These are phyloP conservation scores for Trebouxia gelatinosa DNA, from an alignment of 163 green algal genomes.

Conservation along the genomic window DNA sequence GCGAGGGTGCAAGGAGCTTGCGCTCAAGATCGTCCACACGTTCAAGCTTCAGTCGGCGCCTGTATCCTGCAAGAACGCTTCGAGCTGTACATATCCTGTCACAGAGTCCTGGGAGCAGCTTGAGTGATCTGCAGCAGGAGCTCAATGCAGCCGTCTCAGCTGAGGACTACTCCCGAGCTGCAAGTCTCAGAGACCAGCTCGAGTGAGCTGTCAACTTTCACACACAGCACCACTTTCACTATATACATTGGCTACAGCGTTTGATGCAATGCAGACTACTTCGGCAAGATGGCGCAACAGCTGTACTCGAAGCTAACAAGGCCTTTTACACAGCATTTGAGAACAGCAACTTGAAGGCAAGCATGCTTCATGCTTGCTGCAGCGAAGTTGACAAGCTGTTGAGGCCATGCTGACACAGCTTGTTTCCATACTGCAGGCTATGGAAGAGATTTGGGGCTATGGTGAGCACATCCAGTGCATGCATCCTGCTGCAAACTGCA, in stretches of 20 bases:
- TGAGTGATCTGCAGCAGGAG: not conserved
- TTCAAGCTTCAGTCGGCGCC: too few species aligned
- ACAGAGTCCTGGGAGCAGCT: not conserved
- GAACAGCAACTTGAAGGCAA: conserved; percentile 36
- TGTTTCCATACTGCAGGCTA: conserved; percentile 53
- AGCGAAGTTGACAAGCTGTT: not conserved
- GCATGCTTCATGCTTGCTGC: conserved; percentile 7
- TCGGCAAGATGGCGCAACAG: conserved; percentile 40
- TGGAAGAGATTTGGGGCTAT: conserved; percentile 78
- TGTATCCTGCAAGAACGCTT: not conserved
- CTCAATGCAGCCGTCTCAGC: conserved; percentile 50
- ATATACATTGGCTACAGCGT: not conserved
- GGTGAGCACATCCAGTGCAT: conserved; percentile 87
- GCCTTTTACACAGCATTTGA: conserved; percentile 76
- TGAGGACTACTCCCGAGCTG: conserved; percentile 78
- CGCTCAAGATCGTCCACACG: not conserved
- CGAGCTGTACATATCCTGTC: not conserved
- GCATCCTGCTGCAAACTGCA: conserved; percentile 74
- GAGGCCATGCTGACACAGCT: not conserved
- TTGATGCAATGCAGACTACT: conserved; percentile 21
- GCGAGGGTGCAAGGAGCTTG: not conserved
- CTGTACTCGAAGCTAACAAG: conserved; percentile 82
- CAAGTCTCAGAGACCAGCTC: conserved; percentile 69
- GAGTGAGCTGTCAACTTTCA: conserved; percentile 48
- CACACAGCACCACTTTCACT: not conserved